Conservation (phyloP, 345 rosid genomes). For the Crucihimalaya himalaica region DNA sequence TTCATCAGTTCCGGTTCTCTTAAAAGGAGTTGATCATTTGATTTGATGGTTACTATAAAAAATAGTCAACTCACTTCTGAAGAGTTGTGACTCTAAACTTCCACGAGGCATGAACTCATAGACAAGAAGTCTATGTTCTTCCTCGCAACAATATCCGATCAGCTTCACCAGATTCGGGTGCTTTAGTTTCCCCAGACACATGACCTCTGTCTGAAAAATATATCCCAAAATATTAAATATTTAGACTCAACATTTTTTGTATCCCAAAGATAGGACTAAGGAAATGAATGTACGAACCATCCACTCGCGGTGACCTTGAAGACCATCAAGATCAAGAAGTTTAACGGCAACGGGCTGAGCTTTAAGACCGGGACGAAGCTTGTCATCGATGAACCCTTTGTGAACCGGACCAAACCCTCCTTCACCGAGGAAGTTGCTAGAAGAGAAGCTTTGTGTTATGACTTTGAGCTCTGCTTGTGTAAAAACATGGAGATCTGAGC, state of each 20-base stretch:
- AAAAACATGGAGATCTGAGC: conserved; percentile 73
- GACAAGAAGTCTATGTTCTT: conserved; percentile 74
- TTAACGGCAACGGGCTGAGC: conserved; percentile 93
- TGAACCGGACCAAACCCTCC: conserved; percentile 95
- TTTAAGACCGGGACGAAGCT: conserved; percentile 66
- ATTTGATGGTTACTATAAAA: background rate
- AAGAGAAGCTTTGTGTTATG: conserved; percentile 74
- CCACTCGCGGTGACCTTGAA: conserved; percentile 91
- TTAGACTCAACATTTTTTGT: background rate
- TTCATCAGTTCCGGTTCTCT: background rate
- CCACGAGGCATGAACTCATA: conserved; percentile 96
- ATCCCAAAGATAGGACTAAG: background rate
- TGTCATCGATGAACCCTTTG: conserved; percentile 86
- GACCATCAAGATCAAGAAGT: conserved; percentile 68
- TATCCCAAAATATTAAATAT: background rate
- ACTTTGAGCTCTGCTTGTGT: conserved; percentile 71
- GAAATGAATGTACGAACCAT: conserved; percentile 55
- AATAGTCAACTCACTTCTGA: conserved; percentile 61
- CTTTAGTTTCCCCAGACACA: conserved; percentile 75
- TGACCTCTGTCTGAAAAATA: conserved; percentile 67
- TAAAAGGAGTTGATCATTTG: background rate
- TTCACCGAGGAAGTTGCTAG: conserved; percentile 72
- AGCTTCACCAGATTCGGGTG: conserved; percentile 82
- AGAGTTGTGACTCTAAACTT: conserved; percentile 85
- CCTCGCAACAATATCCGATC: conserved; percentile 80